Conservation (phyloP, 192 early-diverging fungal species). For the Coemansia pectinata region DNA sequence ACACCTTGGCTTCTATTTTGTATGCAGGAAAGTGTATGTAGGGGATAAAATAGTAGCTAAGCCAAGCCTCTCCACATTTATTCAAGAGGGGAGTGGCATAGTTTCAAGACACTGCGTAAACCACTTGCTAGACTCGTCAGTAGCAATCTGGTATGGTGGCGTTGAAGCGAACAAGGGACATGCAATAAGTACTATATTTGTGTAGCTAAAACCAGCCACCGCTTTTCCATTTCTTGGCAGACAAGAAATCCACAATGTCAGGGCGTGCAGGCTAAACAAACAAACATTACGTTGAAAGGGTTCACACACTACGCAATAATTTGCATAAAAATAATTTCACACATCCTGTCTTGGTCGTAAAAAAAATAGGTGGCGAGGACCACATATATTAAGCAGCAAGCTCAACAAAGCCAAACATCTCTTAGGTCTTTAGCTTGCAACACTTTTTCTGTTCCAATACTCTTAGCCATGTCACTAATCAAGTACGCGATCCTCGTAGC, state of each 20-base stretch:
- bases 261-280: background rate
- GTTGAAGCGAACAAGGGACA: background rate
- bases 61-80: background rate
- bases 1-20: background rate
- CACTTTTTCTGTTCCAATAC: background rate
- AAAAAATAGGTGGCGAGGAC: background rate
- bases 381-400: background rate
- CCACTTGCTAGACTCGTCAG: background rate
- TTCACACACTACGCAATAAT: background rate
- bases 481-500: background rate
- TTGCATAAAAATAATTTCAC: background rate
- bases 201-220: background rate
- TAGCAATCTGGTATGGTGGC: background rate
- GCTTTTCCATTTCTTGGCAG: background rate
- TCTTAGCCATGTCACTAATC: background rate
- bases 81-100: background rate
- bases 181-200: background rate
- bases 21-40: background rate
- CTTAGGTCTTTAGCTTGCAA: background rate
- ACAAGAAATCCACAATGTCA: no score
- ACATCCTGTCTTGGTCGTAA: background rate
- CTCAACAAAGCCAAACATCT: background rate
- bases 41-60: background rate
- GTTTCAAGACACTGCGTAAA: background rate
- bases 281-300: background rate